Evolutionary conservation across 1,284 basidiomycete genomes (phyloP), one percentile per base, ranked within the genome.

Genomic region (Ustilago sp.): DNA sequence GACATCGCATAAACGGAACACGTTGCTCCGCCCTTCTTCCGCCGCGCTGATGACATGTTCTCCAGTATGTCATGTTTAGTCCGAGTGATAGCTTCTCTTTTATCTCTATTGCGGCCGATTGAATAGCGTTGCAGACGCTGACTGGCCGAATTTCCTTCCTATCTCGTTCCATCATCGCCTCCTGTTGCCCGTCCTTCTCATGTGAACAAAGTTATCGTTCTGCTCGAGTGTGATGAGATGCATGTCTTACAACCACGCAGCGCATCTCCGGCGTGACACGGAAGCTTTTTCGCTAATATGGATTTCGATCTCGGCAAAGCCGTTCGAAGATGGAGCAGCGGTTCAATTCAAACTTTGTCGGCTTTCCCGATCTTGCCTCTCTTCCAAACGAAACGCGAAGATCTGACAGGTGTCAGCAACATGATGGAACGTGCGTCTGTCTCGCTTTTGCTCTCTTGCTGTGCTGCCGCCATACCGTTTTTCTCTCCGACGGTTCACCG

Each of bases 351-450:
- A 45, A 45, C 15, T n/a, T 32, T 34, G 31, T 35, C 41, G 41
- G 15, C 9, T 5, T 45, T 17, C 43, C 43, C 43, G 43, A 45
- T 45, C 43, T 45, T 19, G 43, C 43, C 43, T 45, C 7, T 19
- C n/a, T 45, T 45, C 43, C n/a, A 19, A 7, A 32, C 34, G 28
- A 19, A 7, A 32, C 34, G 28, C 28, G 34, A 51, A 35, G 50
- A 55, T 43, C 54, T 57, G 55, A 57, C 56, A 58, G 56, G 45
- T 53, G 59, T 61, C 48, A 52, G 59, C 38, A 34, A 41, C 28
- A 8, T 36, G 17, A 28, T 28, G 19, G 23, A 41, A 43, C 54
- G 39, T 56, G 54, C 54, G 38, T 41, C 19, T 17, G 8, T 32
- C 13, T 34, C 15, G n/a, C 43, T 19, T 45, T 45, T 19, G 39